Conservation (phyloP, 768 basidiomycete genomes). For the Vararia minispora region DNA sequence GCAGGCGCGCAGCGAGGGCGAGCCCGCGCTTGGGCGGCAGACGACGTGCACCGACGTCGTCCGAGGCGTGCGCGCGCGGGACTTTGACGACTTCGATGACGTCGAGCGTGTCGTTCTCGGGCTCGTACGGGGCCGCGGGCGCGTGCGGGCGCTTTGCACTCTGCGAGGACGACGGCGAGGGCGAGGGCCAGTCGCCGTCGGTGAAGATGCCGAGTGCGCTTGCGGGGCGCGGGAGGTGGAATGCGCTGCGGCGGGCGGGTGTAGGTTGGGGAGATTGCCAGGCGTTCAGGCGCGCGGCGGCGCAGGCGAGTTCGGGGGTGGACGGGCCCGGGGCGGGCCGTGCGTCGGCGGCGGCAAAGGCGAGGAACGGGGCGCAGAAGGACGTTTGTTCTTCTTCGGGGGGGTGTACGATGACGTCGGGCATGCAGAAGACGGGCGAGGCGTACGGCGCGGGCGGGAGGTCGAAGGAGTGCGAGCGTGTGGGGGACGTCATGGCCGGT, state of each 20-base stretch:
- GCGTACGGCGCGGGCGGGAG: constrained; percentile 21
- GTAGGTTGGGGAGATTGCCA: constrained; percentile 17
- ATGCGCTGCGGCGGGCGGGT: constrained; percentile 17
- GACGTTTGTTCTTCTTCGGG: constrained; percentile 29
- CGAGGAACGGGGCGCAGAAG: no score
- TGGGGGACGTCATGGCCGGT: no score
- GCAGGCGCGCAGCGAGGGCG: background rate
- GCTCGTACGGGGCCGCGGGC: constrained; percentile 7
- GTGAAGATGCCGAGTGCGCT: no score
- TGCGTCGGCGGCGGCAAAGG: no score
- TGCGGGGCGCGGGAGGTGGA: constrained; percentile 3
- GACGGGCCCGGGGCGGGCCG: background rate
- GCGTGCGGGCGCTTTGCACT: no score
- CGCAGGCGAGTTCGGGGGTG: constrained; percentile 20
- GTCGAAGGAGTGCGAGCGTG: no score
- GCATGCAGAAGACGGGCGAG: constrained; percentile 16
- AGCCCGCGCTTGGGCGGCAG: background rate
- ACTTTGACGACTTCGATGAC: constrained; percentile 26
- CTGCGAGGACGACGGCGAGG: no score
- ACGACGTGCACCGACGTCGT: constrained; percentile 13
- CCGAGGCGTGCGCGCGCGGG: constrained; percentile 19
- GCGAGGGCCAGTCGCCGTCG: no score
- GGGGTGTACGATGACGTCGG: constrained; percentile 25
- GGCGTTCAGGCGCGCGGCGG: constrained; percentile 18
- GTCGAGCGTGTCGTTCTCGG: constrained; percentile 18